Evolutionary conservation across 2,329 filamentous ascomycete species (phyloP), one percentile per base, ranked within the genome.

Genomic region (Cercospora canescens): DNA sequence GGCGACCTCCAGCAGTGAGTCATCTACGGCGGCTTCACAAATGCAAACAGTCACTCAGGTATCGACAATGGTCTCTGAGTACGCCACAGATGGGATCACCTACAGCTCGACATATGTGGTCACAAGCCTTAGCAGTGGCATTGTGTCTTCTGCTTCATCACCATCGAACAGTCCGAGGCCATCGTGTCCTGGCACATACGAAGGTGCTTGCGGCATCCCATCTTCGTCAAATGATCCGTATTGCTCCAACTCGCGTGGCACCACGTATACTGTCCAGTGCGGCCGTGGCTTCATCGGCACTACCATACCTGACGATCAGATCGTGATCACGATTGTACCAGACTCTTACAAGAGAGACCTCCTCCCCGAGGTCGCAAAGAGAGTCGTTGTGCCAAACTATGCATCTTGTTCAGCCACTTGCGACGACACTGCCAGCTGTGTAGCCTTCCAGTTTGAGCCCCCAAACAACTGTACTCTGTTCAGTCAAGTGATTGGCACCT

Each of bases 381-480:
- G 67, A 41, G 55, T 67, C 24, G 24, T 61, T 5, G 65, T 63
- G 9, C 59, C 57, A n/a, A 64, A 69, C n/a, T 60, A 71, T 28
- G 61, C 62, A 3, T 34, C 67, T 6, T 73, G 72, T 54, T 62
- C 65, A 30, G 62, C 60, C 1, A 64, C 70, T 8, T 78, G 76
- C 60, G 70, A 73, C 28, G 52, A 45, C 14, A 75, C 70, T 6
- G 56, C 67, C 5, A 62, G 67, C 4, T 78, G 76, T 55, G 72
- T 73, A 6, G 75, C 71, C 1, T 67, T 74, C 52, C 75, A 76
- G 41, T 76, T 74, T 60, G 67, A 73, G 18, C 57, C 63, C 11
- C 45, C 58, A 21, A 72, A 60, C 21, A 67, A 73, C 16, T 77
- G 76, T 60, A 75, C 73, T 1, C 54, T 77, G 8, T 72, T 77